These are phyloP conservation scores for Ophidiomyces ophidiicola DNA, from an alignment of 2,329 filamentous ascomycete species.

Conservation along the genomic window DNA sequence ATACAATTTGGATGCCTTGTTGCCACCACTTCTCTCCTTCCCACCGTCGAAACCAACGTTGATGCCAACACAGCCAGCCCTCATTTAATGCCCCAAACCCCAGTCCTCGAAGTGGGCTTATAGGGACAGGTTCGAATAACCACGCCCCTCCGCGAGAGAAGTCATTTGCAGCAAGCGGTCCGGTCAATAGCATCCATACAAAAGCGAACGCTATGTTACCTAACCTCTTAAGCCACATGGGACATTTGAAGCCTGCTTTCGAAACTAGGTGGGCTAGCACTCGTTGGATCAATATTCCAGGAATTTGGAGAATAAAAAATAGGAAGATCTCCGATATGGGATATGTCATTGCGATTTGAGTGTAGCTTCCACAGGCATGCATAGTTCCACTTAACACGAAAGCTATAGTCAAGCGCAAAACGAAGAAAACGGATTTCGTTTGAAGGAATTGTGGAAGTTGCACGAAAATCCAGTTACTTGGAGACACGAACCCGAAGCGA, in stretches of 20 bases:
- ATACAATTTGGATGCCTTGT: slow-evolving; percentile 36
- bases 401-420: slow-evolving; percentile 20
- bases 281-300: slow-evolving; percentile 53
- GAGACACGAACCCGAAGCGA: slow-evolving; percentile 44
- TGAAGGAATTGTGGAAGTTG: slow-evolving; percentile 18
- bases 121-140: slow-evolving; percentile 69
- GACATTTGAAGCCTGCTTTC: slow-evolving; percentile 26
- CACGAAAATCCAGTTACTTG: slow-evolving; percentile 30
- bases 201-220: slow-evolving; percentile 53
- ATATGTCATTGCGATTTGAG: slow-evolving; percentile 48
- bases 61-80: slow-evolving; percentile 55
- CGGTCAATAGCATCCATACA: slow-evolving; percentile 57
- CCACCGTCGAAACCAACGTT: slow-evolving; percentile 46
- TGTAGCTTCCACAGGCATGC: slow-evolving; percentile 59
- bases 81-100: slow-evolving; percentile 52
- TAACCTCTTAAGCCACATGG: slow-evolving; percentile 37
- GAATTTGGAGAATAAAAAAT: slow-evolving; percentile 62
- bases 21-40: slow-evolving; percentile 53
- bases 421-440: slow-evolving; percentile 5
- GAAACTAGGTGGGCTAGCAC: slow-evolving; percentile 30
- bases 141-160: slow-evolving; percentile 62
- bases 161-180: slow-evolving; percentile 58
- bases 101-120: slow-evolving; percentile 56
- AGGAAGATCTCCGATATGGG: slow-evolving; percentile 42
- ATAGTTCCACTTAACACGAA: slow-evolving; percentile 36